Base-by-base conservation (phyloP, 2,329 filamentous ascomycete genomes). In the Chrysoporthe cubensis region DNA sequence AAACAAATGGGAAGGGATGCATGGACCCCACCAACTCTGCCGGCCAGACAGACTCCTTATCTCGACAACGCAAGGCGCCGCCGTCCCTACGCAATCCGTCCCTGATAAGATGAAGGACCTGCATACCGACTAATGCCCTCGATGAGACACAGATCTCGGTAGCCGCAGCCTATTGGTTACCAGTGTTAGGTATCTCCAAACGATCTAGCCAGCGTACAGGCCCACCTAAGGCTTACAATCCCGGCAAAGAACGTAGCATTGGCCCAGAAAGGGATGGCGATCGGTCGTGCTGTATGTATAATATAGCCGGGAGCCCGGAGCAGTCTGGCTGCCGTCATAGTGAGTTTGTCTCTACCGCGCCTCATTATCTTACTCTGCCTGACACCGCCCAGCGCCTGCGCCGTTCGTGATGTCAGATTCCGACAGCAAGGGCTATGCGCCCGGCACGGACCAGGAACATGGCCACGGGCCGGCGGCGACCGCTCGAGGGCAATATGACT, bases 371-470 rank as follows among this genome's bases (percentile, higher is more conserved):
- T 13, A 16, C 11, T 46, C 13, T 13, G 18, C 11, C 44, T 13
- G 13, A 14, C 44, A 14, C 13, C 44, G 18, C 13, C 13, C 44
- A 46, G 13, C 42, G n/a, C 1, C 18, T 32, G 6, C 63, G 13
- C 4, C n/a, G 37, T n/a, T 18, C 32, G 21, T 11, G 18, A 66
- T 66, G 65, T 32, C 62, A 37, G 34, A 62, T 4, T 40, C 54
- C n/a, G 46, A 46, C 48, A 62, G 26, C 11, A 66, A 58, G n/a
- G 59, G 40, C 43, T 26, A 58, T 7, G 46, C 37, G 65, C 50
- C 62, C 32, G 42, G 50, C 2, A 50, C 46, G 8, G 34, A 68
- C 6, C 43, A 68, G 4, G 66, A 68, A 21, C 48, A 65, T 57
- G 66, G 62, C 1, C 32, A 40, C 37, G 42, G 43, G 52, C 16